Conservation (phyloP, 768 basidiomycete genomes). For the Lyophyllum decastes region DNA sequence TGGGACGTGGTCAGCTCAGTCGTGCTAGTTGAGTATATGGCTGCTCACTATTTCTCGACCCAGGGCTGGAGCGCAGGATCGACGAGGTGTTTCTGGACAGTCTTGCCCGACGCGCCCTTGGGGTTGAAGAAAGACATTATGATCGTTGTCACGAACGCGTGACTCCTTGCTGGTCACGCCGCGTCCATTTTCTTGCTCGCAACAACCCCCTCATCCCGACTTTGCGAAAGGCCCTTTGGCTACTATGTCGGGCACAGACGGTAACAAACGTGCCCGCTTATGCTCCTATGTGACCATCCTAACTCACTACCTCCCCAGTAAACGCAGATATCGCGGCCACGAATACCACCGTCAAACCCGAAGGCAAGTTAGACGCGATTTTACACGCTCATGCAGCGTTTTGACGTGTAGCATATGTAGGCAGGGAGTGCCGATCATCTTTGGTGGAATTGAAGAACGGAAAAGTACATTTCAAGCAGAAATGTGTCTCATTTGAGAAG, state of each 20-base stretch:
- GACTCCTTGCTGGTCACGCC: slow-evolving; percentile 40
- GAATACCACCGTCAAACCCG: slow-evolving; percentile 6
- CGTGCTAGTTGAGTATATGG: not conserved
- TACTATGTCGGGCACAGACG: slow-evolving; percentile 37
- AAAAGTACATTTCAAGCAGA: slow-evolving; percentile 77
- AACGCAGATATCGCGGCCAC: not conserved
- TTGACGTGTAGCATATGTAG: slow-evolving; percentile 34
- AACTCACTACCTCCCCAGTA: not conserved
- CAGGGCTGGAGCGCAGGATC: slow-evolving; percentile 81
- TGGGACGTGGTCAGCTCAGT: slow-evolving; percentile 31
- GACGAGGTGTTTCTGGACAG: slow-evolving; percentile 42
- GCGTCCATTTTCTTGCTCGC: slow-evolving; percentile 30
- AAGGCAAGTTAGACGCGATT: slow-evolving; percentile 35
- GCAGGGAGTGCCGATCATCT: slow-evolving; percentile 38
- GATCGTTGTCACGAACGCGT: slow-evolving; percentile 48
- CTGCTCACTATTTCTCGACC: slow-evolving; percentile 95
- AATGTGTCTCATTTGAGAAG: slow-evolving; percentile 72
- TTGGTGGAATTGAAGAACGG: slow-evolving; percentile 75
- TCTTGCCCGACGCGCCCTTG: slow-evolving; percentile 42
- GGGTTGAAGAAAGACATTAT: slow-evolving; percentile 69
- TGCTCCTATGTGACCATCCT: not conserved
- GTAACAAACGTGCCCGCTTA: slow-evolving; percentile 32
- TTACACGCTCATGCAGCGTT: slow-evolving; percentile 1
- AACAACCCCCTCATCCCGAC: slow-evolving; percentile 14
- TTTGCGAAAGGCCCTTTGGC: slow-evolving; percentile 27